Evolutionary conservation across 352 stramenopile species (phyloP).

Genomic region (Phytophthora sp.): DNA sequence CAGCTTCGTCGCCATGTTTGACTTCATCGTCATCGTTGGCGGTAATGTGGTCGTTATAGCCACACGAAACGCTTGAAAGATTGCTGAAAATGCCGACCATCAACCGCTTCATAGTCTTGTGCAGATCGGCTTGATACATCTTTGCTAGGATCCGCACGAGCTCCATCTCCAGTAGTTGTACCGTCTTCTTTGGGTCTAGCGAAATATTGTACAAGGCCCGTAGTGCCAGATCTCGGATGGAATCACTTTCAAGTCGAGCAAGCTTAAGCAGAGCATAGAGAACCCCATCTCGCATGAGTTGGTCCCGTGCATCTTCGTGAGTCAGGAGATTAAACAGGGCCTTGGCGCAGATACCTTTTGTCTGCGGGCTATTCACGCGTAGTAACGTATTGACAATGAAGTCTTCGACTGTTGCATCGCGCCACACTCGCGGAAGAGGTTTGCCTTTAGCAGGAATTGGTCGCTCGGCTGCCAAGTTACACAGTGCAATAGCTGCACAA

Average conservation of each 20-base stretch:
- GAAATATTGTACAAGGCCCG: conserved; percentile 85
- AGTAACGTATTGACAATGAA: conserved; percentile 90
- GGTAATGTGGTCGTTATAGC: neutral
- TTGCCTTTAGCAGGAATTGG: conserved; percentile 26
- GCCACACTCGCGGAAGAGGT: conserved; percentile 48
- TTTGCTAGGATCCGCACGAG: conserved; percentile 76
- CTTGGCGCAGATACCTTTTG: conserved; percentile 85
- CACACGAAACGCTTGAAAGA: conserved; percentile 46
- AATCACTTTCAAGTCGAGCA: conserved; percentile 74
- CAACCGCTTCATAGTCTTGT: conserved; percentile 80
- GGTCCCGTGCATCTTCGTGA: conserved; percentile 75
- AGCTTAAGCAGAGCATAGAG: conserved; percentile 90
- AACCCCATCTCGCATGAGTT: conserved; percentile 78
- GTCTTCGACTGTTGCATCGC: conserved; percentile 75
- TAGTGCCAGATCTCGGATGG: conserved; percentile 74
- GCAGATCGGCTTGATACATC: conserved; percentile 80
- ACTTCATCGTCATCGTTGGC: conserved; percentile 9
- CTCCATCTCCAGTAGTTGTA: conserved; percentile 78
- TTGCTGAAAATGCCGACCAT: conserved; percentile 83
- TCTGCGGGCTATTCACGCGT: conserved; percentile 82
- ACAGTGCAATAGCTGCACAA: conserved; percentile 85
- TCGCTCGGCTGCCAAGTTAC: conserved; percentile 79
- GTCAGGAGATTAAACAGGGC: conserved; percentile 88
- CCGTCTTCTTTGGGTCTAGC: conserved; percentile 48
- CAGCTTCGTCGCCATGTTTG: conserved; percentile 3